These are phyloP conservation scores for Diaporthe aspalathi DNA, from an alignment of 2,329 filamentous ascomycete genomes.

Conservation along the genomic window DNA sequence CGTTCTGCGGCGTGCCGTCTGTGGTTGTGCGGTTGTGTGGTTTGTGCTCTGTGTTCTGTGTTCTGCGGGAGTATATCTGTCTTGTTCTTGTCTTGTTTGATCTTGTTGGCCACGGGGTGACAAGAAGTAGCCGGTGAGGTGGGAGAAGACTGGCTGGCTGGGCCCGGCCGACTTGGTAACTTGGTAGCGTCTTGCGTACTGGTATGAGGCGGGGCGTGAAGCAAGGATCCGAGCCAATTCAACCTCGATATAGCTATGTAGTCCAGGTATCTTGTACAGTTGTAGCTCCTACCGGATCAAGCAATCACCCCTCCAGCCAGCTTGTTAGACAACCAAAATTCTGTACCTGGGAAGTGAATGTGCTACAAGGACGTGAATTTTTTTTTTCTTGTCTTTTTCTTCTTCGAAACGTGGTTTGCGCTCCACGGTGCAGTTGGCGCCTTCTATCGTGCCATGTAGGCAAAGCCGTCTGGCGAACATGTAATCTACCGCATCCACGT, in stretches of 20 bases:
- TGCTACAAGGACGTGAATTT: no score
- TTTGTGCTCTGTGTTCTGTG: constrained; percentile 1
- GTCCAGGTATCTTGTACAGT: no score
- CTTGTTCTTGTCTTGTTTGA: background rate
- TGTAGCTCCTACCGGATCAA: background rate
- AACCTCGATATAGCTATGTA: background rate
- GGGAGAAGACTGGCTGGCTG: background rate
- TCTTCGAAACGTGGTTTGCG: background rate
- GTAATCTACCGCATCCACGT: background rate
- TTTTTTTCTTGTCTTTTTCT: no score
- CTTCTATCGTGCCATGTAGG: background rate
- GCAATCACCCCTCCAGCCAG: background rate
- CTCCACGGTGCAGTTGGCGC: background rate
- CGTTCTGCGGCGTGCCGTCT: constrained; percentile 15
- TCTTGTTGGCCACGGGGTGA: background rate
- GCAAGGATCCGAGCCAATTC: constrained; percentile 20
- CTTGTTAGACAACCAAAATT: no score
- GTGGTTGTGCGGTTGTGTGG: background rate
- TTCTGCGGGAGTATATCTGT: constrained; percentile 11
- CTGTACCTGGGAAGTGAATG: no score
- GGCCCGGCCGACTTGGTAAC: no score
- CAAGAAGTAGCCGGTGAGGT: background rate
- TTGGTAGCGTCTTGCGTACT: no score
- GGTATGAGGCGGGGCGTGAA: no score
- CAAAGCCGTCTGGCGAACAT: background rate